Evolutionary conservation across 2,329 filamentous ascomycete genomes (phyloP).

Genomic region (Calonectria pseudoturangicola): DNA sequence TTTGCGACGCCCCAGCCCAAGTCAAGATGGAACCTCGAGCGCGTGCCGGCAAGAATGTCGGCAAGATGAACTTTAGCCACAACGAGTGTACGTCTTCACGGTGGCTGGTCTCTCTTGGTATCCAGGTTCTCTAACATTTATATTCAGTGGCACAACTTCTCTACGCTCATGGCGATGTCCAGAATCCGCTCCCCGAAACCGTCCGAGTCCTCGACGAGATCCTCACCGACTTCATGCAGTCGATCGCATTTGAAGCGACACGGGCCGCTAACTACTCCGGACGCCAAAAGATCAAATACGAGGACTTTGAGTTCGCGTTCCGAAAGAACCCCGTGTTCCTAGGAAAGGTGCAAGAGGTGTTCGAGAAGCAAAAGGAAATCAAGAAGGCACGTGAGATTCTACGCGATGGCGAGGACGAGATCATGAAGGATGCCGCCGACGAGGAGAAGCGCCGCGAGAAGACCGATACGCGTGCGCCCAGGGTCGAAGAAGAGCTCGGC

Average conservation of each 20-base stretch:
- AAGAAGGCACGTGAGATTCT: slow-evolving; percentile 88
- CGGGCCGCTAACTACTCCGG: slow-evolving; percentile 89
- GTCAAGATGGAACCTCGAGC: slow-evolving; percentile 83
- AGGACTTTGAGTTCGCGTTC: slow-evolving; percentile 97
- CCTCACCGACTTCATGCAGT: slow-evolving; percentile 96
- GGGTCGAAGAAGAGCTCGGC: slow-evolving; percentile 70
- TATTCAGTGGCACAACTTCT: slow-evolving; percentile 81
- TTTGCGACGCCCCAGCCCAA: slow-evolving; percentile 36
- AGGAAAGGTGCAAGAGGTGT: slow-evolving; percentile 90
- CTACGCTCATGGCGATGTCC: slow-evolving; percentile 86
- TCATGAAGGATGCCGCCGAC: slow-evolving; percentile 72
- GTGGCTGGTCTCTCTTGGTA: not conserved
- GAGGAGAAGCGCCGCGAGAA: slow-evolving; percentile 64
- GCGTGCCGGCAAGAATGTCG: slow-evolving; percentile 86
- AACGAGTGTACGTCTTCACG: slow-evolving; percentile 76
- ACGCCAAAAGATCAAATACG: slow-evolving; percentile 97
- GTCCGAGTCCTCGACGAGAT: slow-evolving; percentile 94
- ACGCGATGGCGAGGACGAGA: slow-evolving; percentile 78
- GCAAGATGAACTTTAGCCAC: slow-evolving; percentile 86
- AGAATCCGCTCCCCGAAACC: slow-evolving; percentile 86
- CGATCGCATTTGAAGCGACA: slow-evolving; percentile 92
- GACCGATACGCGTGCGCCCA: slow-evolving; percentile 51
- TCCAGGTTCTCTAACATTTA: not conserved
- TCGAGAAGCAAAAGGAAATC: slow-evolving; percentile 91
- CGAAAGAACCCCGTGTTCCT: slow-evolving; percentile 89